Evolutionary conservation across 2,329 filamentous ascomycete species (phyloP), one percentile per base, ranked within the genome.

Genomic region (Beauveria asiatica): DNA sequence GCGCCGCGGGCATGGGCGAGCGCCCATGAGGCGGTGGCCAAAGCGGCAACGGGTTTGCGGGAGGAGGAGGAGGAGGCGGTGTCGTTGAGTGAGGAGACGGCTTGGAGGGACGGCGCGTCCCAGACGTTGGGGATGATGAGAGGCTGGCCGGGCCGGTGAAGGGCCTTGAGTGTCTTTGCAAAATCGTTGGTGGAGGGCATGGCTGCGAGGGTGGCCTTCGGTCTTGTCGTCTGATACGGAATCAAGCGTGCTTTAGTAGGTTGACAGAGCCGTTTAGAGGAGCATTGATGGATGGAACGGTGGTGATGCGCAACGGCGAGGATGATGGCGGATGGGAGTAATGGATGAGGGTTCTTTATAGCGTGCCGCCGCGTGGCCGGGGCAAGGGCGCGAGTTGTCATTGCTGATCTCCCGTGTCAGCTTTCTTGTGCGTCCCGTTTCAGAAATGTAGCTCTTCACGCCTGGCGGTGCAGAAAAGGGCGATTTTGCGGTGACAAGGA

Each of bases 121-220:
- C 80, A 83, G 63, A 83, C 72, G 64, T 85, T 85, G 11, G 80
- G 73, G 6, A 85, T 71, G 46, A 85, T 62, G 41, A 85, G 62
- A 13, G 83, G 83, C 0, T 73, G 66, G 2, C 78, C 76, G 0
- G 82, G 79, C 23, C 70, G 62, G 68, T 85, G 83, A 21, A 85
- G 78, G 44, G 67, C 65, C 62, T 74, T 73, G 61, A 76, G 66
- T 30, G 66, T 70, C 54, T 65, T 70, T 61, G 71, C 80, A 63
- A 64, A 63, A 13, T 67, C 55, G 63, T 74, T 74, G 50, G 54
- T 52, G 9, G 66, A 50, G 57, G 70, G 65, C 54, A 59, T 65
- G 50, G n/a, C 16, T 30, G 50, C 7, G 42, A 30, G 17, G 19
- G 50, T 54, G 16, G 41, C n/a, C 5, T 45, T 21, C n/a, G 11